phyloP scores from a whole-genome alignment of 2,329 filamentous ascomycete genomes.

The Aspergillus puulaauensis region DNA sequence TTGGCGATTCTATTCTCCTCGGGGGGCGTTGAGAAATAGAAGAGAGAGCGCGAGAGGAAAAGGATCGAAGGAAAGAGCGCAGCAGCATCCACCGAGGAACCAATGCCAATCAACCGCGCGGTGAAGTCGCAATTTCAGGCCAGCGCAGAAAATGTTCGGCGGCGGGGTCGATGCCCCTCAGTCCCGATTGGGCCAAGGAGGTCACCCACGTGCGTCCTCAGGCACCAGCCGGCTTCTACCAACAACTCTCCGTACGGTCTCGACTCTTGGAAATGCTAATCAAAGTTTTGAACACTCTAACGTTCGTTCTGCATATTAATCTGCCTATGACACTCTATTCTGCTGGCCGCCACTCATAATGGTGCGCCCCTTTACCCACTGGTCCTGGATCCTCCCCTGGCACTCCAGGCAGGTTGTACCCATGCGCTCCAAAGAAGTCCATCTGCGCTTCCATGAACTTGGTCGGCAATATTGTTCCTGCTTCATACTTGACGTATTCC shows the following conservation, averaged over 20 bases:
- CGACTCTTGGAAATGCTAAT: no score
- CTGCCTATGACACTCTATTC: neutral
- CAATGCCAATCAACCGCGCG: neutral
- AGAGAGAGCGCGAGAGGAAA: conserved; percentile 26
- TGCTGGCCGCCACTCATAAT: conserved; percentile 62
- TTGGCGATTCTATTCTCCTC: conserved; percentile 32
- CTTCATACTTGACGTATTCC: conserved; percentile 67
- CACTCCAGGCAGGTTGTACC: conserved; percentile 55
- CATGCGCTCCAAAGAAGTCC: conserved; percentile 69
- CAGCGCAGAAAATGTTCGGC: conserved; percentile 20
- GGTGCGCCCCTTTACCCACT: conserved; percentile 58
- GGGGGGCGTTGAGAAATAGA: conserved; percentile 25
- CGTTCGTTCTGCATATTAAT: no score
- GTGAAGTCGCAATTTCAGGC: conserved; percentile 1
- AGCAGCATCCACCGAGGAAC: conserved; percentile 7
- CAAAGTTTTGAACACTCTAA: no score
- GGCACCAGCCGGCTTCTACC: conserved; percentile 8
- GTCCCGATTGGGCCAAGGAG: conserved; percentile 24
- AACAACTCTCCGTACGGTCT: no score
- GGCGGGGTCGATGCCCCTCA: conserved; percentile 16
- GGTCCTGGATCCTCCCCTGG: conserved; percentile 54
- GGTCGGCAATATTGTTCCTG: conserved; percentile 61
- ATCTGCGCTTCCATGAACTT: conserved; percentile 70
- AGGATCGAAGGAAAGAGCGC: conserved; percentile 11
- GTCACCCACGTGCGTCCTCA: conserved; percentile 27